Conservation (phyloP, 768 basidiomycete species). For the Lentinula guzmanii region DNA sequence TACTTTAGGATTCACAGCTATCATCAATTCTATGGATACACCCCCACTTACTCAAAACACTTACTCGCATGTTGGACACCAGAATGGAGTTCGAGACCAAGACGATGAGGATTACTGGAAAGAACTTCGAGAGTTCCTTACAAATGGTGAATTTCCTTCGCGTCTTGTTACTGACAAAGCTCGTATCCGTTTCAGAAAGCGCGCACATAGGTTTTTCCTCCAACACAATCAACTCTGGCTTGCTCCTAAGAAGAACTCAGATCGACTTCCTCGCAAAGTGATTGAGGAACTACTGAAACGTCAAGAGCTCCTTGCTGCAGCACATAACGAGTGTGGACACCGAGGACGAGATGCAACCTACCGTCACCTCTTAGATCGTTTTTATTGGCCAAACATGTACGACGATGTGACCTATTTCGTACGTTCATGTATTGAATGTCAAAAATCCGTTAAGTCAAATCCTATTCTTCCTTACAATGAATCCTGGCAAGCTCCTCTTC, state of each 20-base stretch:
- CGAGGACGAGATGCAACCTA: conserved; percentile 19
- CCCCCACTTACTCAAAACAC: not conserved
- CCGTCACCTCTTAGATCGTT: conserved; percentile 14
- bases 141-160: not conserved
- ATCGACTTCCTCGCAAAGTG: conserved; percentile 16
- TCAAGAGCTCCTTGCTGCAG: conserved; percentile 13
- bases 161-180: not conserved
- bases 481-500: conserved; percentile 14
- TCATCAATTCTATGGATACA: not conserved
- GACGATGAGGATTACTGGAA: conserved; percentile 10
- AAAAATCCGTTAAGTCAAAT: conserved; percentile 14
- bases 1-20: not conserved
- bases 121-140: conserved; percentile 13
- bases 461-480: conserved; percentile 16
- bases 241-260: conserved; percentile 1
- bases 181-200: conserved; percentile 7
- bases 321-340: conserved; percentile 23
- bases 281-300: conserved; percentile 10
- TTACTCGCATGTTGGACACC: not conserved
- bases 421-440: conserved; percentile 25
- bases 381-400: conserved; percentile 31
- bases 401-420: conserved; percentile 22
- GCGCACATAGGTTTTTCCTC: conserved; percentile 11
- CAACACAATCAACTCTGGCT: conserved; percentile 14
- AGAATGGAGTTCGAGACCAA: not conserved